A percentile compares a stretch with the other conserved stretches of the same genome.
These are phyloP conservation scores for Pestalotiopsis fici DNA, from an alignment of 2,329 filamentous ascomycete species.

Conservation along the genomic window DNA sequence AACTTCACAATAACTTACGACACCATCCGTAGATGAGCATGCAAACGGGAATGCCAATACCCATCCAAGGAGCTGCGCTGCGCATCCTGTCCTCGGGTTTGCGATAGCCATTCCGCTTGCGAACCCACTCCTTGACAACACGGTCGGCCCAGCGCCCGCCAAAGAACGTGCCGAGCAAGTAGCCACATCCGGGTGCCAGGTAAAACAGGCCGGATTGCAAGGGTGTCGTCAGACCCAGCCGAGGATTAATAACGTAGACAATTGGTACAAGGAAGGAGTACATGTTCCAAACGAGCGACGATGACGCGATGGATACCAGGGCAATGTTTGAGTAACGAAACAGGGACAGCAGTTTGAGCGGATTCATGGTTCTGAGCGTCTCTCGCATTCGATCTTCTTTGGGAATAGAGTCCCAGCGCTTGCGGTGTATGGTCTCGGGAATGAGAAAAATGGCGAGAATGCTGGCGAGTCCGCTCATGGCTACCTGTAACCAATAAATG, in stretches of 20 bases:
- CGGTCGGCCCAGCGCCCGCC: slow-evolving; percentile 72
- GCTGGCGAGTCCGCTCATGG: slow-evolving; percentile 27
- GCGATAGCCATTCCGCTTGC: slow-evolving; percentile 56
- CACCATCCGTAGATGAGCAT: slow-evolving; percentile 70
- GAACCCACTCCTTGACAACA: slow-evolving; percentile 65
- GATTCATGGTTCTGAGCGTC: slow-evolving; percentile 33
- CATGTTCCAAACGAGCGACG: slow-evolving; percentile 48
- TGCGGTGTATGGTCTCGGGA: slow-evolving; percentile 62
- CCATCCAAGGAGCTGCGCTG: slow-evolving; percentile 57
- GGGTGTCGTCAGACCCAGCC: slow-evolving; percentile 67
- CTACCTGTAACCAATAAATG: slow-evolving; percentile 32
- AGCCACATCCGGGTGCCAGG: slow-evolving; percentile 71
- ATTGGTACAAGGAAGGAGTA: slow-evolving; percentile 67
- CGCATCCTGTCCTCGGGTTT: slow-evolving; percentile 70
- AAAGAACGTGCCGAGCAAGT: slow-evolving; percentile 67
- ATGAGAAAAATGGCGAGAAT: slow-evolving; percentile 26
- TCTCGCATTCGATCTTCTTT: slow-evolving; percentile 35
- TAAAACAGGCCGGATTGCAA: slow-evolving; percentile 75
- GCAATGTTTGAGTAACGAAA: slow-evolving; percentile 18
- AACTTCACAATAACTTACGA: slow-evolving; percentile 14
- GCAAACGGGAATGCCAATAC: slow-evolving; percentile 58
- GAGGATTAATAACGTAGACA: slow-evolving; percentile 74
- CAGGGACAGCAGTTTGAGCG: slow-evolving; percentile 24
- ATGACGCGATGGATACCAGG: slow-evolving; percentile 47
- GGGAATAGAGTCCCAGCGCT: slow-evolving; percentile 40